Evolutionary conservation across 176 grass and related monocot genomes (phyloP), one percentile per base, ranked within the genome.

Genomic region (Rhynchospora tenuis): DNA sequence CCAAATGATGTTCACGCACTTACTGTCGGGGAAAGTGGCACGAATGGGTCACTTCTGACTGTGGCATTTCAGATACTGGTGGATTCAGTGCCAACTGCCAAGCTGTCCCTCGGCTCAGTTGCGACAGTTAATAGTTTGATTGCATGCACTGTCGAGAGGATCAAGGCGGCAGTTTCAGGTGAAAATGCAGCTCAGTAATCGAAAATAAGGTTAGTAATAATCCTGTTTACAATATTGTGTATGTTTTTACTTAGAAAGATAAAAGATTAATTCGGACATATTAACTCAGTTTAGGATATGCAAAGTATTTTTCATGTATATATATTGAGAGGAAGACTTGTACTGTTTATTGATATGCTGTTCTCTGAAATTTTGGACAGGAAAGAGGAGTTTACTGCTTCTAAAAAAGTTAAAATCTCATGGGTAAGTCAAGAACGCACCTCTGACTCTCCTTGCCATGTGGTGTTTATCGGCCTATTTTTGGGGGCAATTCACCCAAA

Each of bases 401-500:
- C 57, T 64, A 73, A 87, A 85, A 83, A 83, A 46, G 78, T n/a
- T n/a, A 87, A 55, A 85, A 87, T 58, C 9, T 70, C 15, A 63
- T 55, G 88, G 92, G 87, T 83, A 73, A 98, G 96, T 99, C 96
- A 99, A 95, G 96, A 99, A 91, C 95, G 95, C 90, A 98, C 92
- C 95, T 91, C 89, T 66, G 79, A 81, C 86, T 90, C 81, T 86
- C 92, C 92, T 97, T 90, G 95, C 90, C 84, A 75, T 83, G 45
- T 81, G 89, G 94, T 85, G 84, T 70, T 84, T 87, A 87, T 79
- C 46, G 55, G 66, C 46, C 28, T n/a, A 72, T 16, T 3, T 73
- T 73, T 75, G 47, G 66, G 45, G 68, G 70, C 31, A 58, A 84
- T 59, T 43, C 60, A 56, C 83, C 58, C 67, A 62, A 45, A 86